A percentile compares a stretch with the other conserved stretches of the same genome.
Conservation (phyloP, 495 filamentous ascomycete species). For the Penicillium salamii region DNA sequence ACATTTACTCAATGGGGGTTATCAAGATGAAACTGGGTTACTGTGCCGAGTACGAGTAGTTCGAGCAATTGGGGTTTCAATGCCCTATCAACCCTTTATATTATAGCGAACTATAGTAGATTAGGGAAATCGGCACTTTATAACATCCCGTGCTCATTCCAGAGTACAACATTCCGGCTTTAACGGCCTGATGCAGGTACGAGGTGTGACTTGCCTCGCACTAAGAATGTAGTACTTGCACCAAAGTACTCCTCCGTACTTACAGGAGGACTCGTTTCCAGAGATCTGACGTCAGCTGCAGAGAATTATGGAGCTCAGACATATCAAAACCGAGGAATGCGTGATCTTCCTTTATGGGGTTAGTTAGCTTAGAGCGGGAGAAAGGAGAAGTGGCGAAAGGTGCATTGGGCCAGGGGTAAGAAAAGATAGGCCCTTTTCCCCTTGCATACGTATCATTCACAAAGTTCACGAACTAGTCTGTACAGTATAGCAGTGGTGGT, state of each 20-base stretch:
- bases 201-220: neutral
- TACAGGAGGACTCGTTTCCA: too few species aligned
- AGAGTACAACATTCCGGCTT: constrained; percentile 2
- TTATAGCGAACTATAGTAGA: too few species aligned
- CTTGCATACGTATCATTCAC: constrained; percentile 19
- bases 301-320: neutral
- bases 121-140: too few species aligned
- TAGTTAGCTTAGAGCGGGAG: neutral
- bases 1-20: too few species aligned
- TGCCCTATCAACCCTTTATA: too few species aligned
- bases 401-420: constrained; percentile 21
- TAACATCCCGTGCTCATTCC: too few species aligned
- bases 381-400: constrained; percentile 6
- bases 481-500: too few species aligned
- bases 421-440: constrained; percentile 1
- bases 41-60: neutral
- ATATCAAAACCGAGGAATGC: neutral
- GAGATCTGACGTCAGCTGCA: neutral
- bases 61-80: too few species aligned
- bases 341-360: neutral
- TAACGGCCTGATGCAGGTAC: constrained; percentile 28
- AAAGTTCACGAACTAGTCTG: too few species aligned
- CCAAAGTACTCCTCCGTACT: too few species aligned
- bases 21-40: neutral
- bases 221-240: too few species aligned